Percentiles rank a stretch among this genome's conserved stretches.
These are phyloP conservation scores for Fusarium succisae DNA, from an alignment of 2,329 filamentous ascomycete species.

Conservation along the genomic window DNA sequence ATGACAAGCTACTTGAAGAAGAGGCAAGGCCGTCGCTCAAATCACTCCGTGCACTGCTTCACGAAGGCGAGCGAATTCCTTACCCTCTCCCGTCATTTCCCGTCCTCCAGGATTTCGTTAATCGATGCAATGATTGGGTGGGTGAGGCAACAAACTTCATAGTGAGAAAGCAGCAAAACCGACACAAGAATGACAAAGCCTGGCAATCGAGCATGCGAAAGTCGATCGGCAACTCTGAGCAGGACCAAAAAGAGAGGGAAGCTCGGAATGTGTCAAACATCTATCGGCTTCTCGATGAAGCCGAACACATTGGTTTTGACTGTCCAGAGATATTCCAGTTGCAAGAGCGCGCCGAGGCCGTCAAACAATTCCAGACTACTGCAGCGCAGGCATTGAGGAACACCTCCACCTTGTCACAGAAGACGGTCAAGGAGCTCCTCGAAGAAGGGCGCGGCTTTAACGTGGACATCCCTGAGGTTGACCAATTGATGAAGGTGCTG, in stretches of 20 bases:
- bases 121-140: constrained; percentile 96
- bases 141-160: constrained; percentile 97
- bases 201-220: constrained; percentile 81
- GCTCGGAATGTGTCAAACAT: constrained; percentile 90
- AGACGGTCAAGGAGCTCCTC: constrained; percentile 88
- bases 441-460: constrained; percentile 90
- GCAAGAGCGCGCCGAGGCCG: constrained; percentile 84
- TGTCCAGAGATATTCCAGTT: constrained; percentile 89
- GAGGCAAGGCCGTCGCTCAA: constrained; percentile 88
- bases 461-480: constrained; percentile 89
- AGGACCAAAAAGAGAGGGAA: constrained; percentile 85
- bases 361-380: constrained; percentile 83
- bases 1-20: constrained; percentile 84
- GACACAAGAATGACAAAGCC: constrained; percentile 90
- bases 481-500: constrained; percentile 80
- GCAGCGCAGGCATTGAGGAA: constrained; percentile 77
- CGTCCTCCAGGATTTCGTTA: constrained; percentile 87
- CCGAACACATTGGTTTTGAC: constrained; percentile 89
- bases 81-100: constrained; percentile 86
- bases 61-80: constrained; percentile 96
- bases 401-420: constrained; percentile 68
- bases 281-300: constrained; percentile 81
- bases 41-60: constrained; percentile 81
- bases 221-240: constrained; percentile 62
- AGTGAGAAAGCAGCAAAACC: constrained; percentile 95